Evolutionary conservation across 2,329 filamentous ascomycete genomes (phyloP).

Genomic region (Penicillium brasilianum): DNA sequence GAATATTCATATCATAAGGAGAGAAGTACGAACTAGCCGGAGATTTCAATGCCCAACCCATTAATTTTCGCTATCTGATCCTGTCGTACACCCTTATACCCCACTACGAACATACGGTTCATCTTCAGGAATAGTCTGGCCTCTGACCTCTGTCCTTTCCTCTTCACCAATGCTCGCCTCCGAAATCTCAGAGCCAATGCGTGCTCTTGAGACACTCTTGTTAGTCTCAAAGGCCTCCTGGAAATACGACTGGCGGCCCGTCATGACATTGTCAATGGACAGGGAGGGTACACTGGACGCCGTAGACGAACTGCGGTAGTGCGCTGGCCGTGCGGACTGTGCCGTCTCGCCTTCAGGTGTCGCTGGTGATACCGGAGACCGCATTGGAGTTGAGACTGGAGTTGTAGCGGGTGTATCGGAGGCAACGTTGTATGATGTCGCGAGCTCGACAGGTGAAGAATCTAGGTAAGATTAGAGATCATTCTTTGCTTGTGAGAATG

Average conservation of each 20-base stretch:
- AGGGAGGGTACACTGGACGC: slow-evolving; percentile 11
- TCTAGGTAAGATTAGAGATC: slow-evolving; percentile 9
- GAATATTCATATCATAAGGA: background rate
- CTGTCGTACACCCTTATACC: background rate
- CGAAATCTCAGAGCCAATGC: slow-evolving; percentile 18
- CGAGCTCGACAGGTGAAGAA: slow-evolving; percentile 22
- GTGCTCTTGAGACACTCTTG: background rate
- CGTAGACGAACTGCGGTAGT: slow-evolving; percentile 14
- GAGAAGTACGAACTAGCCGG: background rate
- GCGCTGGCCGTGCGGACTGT: background rate
- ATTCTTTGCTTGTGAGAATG: background rate
- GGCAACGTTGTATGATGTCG: slow-evolving; percentile 12
- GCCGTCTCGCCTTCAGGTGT: slow-evolving; percentile 9
- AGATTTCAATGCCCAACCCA: background rate
- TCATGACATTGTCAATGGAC: slow-evolving; percentile 18
- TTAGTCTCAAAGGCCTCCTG: slow-evolving; percentile 7
- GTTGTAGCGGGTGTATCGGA: background rate
- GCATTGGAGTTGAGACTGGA: background rate
- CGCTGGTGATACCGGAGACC: slow-evolving; percentile 11
- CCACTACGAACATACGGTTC: slow-evolving; percentile 8
- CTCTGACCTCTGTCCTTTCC: slow-evolving; percentile 7
- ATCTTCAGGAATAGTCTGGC: slow-evolving; percentile 19
- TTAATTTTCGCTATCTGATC: background rate
- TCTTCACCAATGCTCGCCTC: slow-evolving; percentile 11
- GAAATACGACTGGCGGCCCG: slow-evolving; percentile 11